Conservation (phyloP, 108 stramenopile genomes). For the Discostella pseudostelligera region DNA sequence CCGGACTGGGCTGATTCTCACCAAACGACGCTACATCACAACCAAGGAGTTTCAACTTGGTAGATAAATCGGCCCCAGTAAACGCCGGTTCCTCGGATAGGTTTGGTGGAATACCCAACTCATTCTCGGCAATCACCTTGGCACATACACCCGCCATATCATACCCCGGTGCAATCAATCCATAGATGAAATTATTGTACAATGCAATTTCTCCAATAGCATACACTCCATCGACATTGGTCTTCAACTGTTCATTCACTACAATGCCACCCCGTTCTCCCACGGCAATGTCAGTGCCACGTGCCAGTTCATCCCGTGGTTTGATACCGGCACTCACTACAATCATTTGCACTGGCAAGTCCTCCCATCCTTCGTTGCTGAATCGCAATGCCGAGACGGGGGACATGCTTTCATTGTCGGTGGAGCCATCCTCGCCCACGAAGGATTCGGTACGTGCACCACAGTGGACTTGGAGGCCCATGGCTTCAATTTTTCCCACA, state of each 20-base stretch:
- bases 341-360: constrained; percentile 90
- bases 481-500: constrained; percentile 86
- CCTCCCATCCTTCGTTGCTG: constrained; percentile 86
- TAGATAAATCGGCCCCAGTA: constrained; percentile 90
- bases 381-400: constrained; percentile 78
- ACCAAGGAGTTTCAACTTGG: constrained; percentile 94
- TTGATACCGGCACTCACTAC: constrained; percentile 91
- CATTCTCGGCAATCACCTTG: constrained; percentile 66
- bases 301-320: constrained; percentile 90
- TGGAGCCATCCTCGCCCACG: constrained; percentile 81
- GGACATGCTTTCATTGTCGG: constrained; percentile 63
- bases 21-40: constrained; percentile 95
- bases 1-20: constrained; percentile 78
- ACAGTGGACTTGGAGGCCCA: constrained; percentile 93
- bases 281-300: constrained; percentile 63
- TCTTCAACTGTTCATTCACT: constrained; percentile 82
- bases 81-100: constrained; percentile 63
- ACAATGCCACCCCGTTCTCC: constrained; percentile 90
- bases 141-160: constrained; percentile 90
- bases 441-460: constrained; percentile 86
- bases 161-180: constrained; percentile 91
- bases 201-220: constrained; percentile 93
- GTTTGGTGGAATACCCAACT: constrained; percentile 55
- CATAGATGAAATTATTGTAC: constrained; percentile 92
- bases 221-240: constrained; percentile 77